Base-by-base conservation (phyloP, 2,329 filamentous ascomycete species). In the Aspergillus japonicus region DNA sequence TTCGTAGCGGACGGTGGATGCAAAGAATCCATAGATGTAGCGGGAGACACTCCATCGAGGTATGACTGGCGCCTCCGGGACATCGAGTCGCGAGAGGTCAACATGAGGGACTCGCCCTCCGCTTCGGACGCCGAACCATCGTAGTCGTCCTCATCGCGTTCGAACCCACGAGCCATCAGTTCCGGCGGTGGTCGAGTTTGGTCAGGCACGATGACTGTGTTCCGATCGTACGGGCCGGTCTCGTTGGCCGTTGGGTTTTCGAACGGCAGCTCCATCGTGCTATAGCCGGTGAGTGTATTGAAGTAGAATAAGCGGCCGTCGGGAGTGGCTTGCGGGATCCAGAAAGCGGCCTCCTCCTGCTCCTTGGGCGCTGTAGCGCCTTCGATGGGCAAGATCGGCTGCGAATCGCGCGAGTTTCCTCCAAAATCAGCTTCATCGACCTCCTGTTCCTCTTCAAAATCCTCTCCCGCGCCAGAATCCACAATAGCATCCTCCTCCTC, bases 261-360 rank as follows among this genome's bases (percentile, higher is more conserved):
- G 26, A 99, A 83, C 1, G 95, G 95, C 62, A 99, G 81, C 73
- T 99, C 95, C 86, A 93, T 95, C 64, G 91, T 96, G 72, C 91
- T 96, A 71, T 96, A 92, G 57, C 94, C 93, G 0, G 95, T 99
- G 80, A 97, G 87, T 63, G 94, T 98, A 76, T 99, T 99, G 83
- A 96, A 98, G 79, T 98, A 99, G 77, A 96, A 99, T 24, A 99
- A 79, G 58, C 93, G 86, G 56, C 95, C 95, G 73, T 98, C 93
- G 1, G 91, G 87, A 0, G 95, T 99, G 14, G 93, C 95, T 79
- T 99, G 95, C 19, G 95, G 95, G 67, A 99, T 96, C 95, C 95
- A 99, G 73, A 96, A 99, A 66, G 96, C 94, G 50, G 94, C 92
- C 73, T 94, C 88, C 68, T 95, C 93, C 71, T 91, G 90, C 70